Conservation (phyloP, 805 yeast genomes). For the Candida argentea region DNA sequence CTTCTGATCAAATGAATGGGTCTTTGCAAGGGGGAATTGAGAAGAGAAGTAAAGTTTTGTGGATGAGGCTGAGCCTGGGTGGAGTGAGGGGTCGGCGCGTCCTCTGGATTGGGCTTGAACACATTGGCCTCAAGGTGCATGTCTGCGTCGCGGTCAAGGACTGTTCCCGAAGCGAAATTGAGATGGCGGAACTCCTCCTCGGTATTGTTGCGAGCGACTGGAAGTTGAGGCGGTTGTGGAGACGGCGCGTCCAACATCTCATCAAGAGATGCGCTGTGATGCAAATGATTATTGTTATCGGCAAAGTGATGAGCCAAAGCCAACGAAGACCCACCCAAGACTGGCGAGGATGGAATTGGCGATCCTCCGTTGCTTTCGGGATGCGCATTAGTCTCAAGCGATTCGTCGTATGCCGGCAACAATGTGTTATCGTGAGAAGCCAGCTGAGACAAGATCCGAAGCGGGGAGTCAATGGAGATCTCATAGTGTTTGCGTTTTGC, state of each 20-base stretch:
- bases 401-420: constrained; percentile 55
- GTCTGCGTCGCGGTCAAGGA: constrained; percentile 26
- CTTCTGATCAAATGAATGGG: constrained; percentile 46
- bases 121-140: constrained; percentile 36
- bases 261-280: constrained; percentile 7
- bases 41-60: constrained; percentile 31
- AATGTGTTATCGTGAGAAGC: constrained; percentile 78
- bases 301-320: constrained; percentile 47
- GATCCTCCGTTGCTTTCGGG: no score
- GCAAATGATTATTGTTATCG: constrained; percentile 26
- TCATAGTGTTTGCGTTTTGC: constrained; percentile 83
- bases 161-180: constrained; percentile 15
- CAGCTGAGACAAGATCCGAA: constrained; percentile 64
- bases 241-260: constrained; percentile 10
- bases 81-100: constrained; percentile 34
- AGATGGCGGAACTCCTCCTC: constrained; percentile 17
- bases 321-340: constrained; percentile 26
- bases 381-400: neutral
- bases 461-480: constrained; percentile 89
- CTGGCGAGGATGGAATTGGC: constrained; percentile 10
- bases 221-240: constrained; percentile 10
- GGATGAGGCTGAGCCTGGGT: constrained; percentile 56
- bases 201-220: no score
- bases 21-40: constrained; percentile 27
- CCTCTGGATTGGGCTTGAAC: constrained; percentile 44